A percentile compares a stretch with the other conserved stretches of the same genome.
These are phyloP conservation scores for Emiliania huxleyi DNA, from an alignment of 78 protist genomes.

Conservation along the genomic window DNA sequence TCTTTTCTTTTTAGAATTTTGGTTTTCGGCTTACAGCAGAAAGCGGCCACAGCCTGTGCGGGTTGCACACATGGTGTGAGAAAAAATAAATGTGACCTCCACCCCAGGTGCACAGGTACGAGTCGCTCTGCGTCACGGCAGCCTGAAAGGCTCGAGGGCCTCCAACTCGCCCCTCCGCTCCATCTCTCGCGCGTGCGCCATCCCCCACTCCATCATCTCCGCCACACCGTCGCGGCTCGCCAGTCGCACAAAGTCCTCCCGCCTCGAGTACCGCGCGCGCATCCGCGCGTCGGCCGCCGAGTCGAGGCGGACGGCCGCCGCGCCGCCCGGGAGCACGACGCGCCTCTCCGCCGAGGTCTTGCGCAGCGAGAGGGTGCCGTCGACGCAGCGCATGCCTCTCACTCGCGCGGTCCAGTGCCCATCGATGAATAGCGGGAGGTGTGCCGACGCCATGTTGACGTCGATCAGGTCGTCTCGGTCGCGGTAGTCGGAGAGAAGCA, in stretches of 20 bases:
- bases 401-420: not conserved
- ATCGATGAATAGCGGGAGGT: not conserved
- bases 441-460: not conserved
- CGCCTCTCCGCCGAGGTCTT: not conserved
- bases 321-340: not conserved
- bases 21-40: no score
- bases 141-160: not conserved
- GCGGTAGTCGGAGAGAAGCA: not conserved
- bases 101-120: no score
- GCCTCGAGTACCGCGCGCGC: not conserved
- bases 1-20: no score
- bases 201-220: constrained; percentile 11
- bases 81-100: no score
- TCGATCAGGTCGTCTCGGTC: not conserved
- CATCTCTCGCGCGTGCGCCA: not conserved
- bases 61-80: no score
- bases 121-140: no score
- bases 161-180: not conserved
- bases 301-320: not conserved
- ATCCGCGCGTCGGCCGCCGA: not conserved
- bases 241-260: not conserved
- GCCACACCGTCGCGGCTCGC: not conserved
- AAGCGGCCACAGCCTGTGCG: no score
- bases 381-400: not conserved
- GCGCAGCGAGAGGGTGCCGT: not conserved